A percentile compares a stretch with the other conserved stretches of the same genome.
phyloP scores from a whole-genome alignment of 352 stramenopile species.

The Phytopythium litorale region DNA sequence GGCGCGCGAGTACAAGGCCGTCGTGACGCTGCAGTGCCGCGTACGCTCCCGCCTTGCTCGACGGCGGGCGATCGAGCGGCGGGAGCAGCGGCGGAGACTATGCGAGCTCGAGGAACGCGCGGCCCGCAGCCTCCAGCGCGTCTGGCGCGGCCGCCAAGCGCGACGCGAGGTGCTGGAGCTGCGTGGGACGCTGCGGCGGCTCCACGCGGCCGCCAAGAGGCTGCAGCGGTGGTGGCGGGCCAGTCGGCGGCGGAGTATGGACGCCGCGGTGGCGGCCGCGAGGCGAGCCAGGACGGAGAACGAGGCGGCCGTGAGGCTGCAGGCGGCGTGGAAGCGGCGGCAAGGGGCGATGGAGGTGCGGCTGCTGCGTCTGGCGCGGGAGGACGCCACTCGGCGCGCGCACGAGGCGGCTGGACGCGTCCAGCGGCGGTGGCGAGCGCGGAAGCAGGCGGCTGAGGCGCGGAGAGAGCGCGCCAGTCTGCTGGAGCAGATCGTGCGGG shows the following conservation, averaged over 20 bases:
- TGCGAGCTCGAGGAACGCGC: constrained; percentile 34
- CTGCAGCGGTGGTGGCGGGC: constrained; percentile 58
- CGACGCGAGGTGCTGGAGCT: constrained; percentile 31
- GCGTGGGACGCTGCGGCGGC: constrained; percentile 15
- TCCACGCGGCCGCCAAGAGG: constrained; percentile 27
- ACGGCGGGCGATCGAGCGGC: constrained; percentile 24
- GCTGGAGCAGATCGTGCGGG: neutral
- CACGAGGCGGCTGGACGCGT: constrained; percentile 1
- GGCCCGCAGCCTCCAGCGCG: constrained; percentile 35
- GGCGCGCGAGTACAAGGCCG: constrained; percentile 35
- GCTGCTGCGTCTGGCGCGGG: constrained; percentile 34
- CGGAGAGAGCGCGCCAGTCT: neutral
- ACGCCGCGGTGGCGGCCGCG: constrained; percentile 37
- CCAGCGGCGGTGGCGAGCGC: constrained; percentile 1
- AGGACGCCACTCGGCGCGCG: constrained; percentile 5
- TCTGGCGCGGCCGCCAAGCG: constrained; percentile 32
- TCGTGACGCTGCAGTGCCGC: constrained; percentile 57
- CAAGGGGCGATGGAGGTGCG: constrained; percentile 34
- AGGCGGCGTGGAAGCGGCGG: constrained; percentile 57
- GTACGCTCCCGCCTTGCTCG: constrained; percentile 47
- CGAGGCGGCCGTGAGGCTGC: constrained; percentile 42
- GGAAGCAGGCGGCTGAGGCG: neutral
- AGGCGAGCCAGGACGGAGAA: constrained; percentile 31
- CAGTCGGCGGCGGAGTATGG: constrained; percentile 33
- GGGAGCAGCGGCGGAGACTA: constrained; percentile 29